Base-by-base conservation (phyloP, 2,329 filamentous ascomycete genomes). In the Magnaporthiopsis incrustans region DNA sequence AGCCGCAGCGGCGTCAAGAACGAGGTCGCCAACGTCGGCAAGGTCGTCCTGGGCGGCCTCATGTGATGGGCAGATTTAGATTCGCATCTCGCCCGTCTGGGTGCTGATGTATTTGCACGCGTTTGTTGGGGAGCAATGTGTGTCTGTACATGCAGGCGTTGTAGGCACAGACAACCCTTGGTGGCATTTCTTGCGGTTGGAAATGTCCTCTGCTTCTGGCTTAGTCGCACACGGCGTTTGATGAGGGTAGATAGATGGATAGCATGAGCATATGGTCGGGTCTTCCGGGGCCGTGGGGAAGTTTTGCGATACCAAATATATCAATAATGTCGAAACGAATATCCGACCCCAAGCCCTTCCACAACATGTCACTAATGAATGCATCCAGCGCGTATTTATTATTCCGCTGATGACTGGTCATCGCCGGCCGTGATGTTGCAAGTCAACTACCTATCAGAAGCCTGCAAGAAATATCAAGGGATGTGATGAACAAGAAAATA, bases 41-140 rank as follows among this genome's bases (percentile, higher is more conserved):
- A 92, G 75, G 89, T 97, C 35, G 92, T 98, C 2, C 77, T 98
- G 1, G 92, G 92, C 3, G 95, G 94, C 0, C 78, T 98, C 69
- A 88, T 97, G 84, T 86, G 73, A 76, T 12, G 27, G 25, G 14
- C 12, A 12, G 30, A 22, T 35, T 35, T 30, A 30, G 27, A 30
- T 30, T 30, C 35, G 14, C 6, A 15, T 59, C 15, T 59, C n/a
- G 25, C 30, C 10, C 50, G 26, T 8, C 18, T 26, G 44, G n/a
- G 22, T 11, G 44, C 44, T 11, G 44, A 22, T 32, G 35, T 58
- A 25, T 60, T 15, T 38, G 14, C 3, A 27, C 25, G 33, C 59
- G 33, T 44, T 38, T 32, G 22, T 30, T 30, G 30, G 30, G 33
- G 11, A 10, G 25, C 4, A 15, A 60, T 27, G 8, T 60, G 59